Percentiles rank a stretch among this genome's conserved stretches.
These are phyloP conservation scores for Epithemia pelagica DNA, from an alignment of 108 stramenopile species.

Conservation along the genomic window DNA sequence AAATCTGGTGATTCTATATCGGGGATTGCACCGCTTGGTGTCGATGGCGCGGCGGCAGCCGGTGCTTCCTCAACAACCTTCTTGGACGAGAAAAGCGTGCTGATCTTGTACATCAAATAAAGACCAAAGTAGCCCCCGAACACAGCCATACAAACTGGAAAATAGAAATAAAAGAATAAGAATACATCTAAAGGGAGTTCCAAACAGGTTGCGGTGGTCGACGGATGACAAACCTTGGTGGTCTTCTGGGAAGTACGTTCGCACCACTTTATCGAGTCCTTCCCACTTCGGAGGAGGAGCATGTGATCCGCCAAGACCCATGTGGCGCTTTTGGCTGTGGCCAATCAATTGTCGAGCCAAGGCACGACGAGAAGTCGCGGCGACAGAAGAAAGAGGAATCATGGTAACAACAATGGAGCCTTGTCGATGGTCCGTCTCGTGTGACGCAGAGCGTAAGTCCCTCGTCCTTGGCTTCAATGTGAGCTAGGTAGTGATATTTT, in stretches of 20 bases:
- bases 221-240: constrained; percentile 63
- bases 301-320: constrained; percentile 37
- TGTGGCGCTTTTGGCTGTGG: constrained; percentile 50
- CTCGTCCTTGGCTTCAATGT: too few species aligned
- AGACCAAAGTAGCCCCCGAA: constrained; percentile 63
- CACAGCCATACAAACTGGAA: constrained; percentile 67
- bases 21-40: constrained; percentile 27
- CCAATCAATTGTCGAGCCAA: constrained; percentile 21
- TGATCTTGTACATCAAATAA: constrained; percentile 49
- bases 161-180: constrained; percentile 1
- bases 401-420: constrained; percentile 30
- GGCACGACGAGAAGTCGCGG: constrained; percentile 45
- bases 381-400: constrained; percentile 34
- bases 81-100: constrained; percentile 25
- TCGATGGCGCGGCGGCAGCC: constrained; percentile 13
- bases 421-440: too few species aligned
- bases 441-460: too few species aligned
- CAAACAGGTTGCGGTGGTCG: not conserved
- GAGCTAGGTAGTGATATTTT: too few species aligned
- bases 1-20: constrained; percentile 41
- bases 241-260: constrained; percentile 70
- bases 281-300: constrained; percentile 69
- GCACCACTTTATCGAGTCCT: constrained; percentile 81
- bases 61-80: constrained; percentile 22
- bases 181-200: not conserved